Base-by-base conservation (phyloP, 768 basidiomycete species). In the Lactifluus rugatus region DNA sequence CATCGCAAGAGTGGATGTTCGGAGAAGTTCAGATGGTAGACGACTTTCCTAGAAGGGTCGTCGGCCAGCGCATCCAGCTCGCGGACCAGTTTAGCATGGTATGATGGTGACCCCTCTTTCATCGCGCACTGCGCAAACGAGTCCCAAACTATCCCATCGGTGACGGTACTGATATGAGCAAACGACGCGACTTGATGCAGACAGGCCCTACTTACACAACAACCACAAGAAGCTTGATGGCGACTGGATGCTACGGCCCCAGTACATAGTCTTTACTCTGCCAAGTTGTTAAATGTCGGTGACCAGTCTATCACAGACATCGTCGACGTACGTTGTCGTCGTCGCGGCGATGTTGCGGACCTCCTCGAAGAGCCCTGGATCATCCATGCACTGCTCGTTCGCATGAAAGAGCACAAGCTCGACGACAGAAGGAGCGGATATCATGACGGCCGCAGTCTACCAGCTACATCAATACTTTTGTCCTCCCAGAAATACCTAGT, bases 141-240 rank as follows among this genome's bases (percentile, higher is more conserved):
- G 42, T 57, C 56, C 56, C 56, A 57, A 11, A 57, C 56, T 57
- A 39, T 17, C 21, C 23, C 13, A n/a, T n/a, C n/a, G n/a, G n/a
- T n/a, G n/a, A n/a, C n/a, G 23, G 23, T 28, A 9, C n/a, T 11
- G 48, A 34, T 32, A 34, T 19, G 28, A 48, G 7, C 7, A 8
- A 8, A 48, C 9, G 28, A 23, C 23, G 13, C 9, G 28, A 42
- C 19, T 19, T 21, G 6, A 10, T 10, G 19, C 13, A 21, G 14
- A 41, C 17, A 31, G 16, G 9, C 25, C n/a, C 25, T 50, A 36
- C 56, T 50, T 41, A 57, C 56, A 10, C 17, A 57, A 16, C 5
- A 57, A 25, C 56, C 56, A 57, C 28, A 44, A 11, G 31, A 57
- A 45, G 17, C 17, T 16, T 8, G 25, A 34, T 9, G 49, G 48